phyloP scores from a whole-genome alignment of 208 protist species.

The Leishmania tarentolae region DNA sequence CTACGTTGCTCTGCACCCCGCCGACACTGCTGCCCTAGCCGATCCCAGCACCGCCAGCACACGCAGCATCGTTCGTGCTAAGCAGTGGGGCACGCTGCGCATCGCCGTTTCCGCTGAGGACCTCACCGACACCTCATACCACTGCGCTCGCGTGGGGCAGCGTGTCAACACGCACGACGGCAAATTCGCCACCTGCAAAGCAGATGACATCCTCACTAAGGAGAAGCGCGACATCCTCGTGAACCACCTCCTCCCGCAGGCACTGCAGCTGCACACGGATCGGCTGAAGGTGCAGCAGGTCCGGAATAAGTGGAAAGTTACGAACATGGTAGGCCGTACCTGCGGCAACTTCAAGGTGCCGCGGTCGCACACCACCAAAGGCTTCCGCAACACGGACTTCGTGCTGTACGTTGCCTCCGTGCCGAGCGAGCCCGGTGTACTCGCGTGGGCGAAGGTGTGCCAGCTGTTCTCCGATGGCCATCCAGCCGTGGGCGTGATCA shows the following conservation, averaged over 20 bases:
- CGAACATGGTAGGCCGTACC: background rate
- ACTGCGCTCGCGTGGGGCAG: conserved; percentile 40
- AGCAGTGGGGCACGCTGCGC: conserved; percentile 38
- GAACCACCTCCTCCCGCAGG: conserved; percentile 43
- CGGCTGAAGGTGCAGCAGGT: conserved; percentile 47
- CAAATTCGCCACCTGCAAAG: conserved; percentile 24
- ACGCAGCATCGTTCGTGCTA: background rate
- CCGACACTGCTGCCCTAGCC: too few species aligned
- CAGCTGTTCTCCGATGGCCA: conserved; percentile 10
- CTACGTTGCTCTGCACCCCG: background rate
- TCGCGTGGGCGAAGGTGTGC: conserved; percentile 53
- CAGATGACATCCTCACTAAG: conserved; percentile 36
- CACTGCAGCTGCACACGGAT: conserved; percentile 44
- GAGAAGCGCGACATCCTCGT: conserved; percentile 37
- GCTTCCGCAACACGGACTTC: conserved; percentile 50
- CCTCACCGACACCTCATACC: conserved; percentile 26
- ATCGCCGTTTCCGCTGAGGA: conserved; percentile 38
- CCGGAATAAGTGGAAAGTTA: conserved; percentile 20
- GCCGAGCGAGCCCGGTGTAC: background rate
- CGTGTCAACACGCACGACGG: conserved; percentile 22
- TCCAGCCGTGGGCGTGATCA: conserved; percentile 42
- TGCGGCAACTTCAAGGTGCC: conserved; percentile 18
- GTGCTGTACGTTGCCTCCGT: conserved; percentile 57
- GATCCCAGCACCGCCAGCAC: conserved; percentile 30
- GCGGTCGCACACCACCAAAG: conserved; percentile 30